Percentiles rank a stretch among this genome's conserved stretches.
These are phyloP conservation scores for Dispira parvispora DNA, from an alignment of 192 early-diverging fungal genomes.

Conservation along the genomic window DNA sequence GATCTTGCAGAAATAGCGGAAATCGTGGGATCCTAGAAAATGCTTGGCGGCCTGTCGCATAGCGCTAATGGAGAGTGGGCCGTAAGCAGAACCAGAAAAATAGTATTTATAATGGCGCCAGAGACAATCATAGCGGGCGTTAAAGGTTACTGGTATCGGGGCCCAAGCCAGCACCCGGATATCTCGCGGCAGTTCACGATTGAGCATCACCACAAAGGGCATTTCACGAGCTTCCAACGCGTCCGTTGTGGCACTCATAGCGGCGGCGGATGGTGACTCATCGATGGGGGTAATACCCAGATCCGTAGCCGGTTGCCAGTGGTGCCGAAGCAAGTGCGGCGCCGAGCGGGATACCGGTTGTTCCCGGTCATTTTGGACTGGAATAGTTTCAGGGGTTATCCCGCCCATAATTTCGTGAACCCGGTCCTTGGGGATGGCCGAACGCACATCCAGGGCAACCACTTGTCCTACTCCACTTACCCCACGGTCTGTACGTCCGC, in stretches of 20 bases:
- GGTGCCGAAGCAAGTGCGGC: background rate
- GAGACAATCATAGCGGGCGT: slow-evolving; percentile 72
- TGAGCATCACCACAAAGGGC: slow-evolving; percentile 68
- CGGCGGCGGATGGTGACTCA: background rate
- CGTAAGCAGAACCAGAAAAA: slow-evolving; percentile 37
- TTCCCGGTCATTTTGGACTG: slow-evolving; percentile 15
- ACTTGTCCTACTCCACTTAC: slow-evolving; percentile 88
- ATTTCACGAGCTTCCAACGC: slow-evolving; percentile 36
- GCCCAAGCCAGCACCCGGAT: slow-evolving; percentile 89
- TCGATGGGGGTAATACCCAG: background rate
- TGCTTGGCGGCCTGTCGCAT: slow-evolving; percentile 58
- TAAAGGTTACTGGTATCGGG: slow-evolving; percentile 54
- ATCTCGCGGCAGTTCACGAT: slow-evolving; percentile 66
- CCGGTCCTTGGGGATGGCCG: slow-evolving; percentile 18
- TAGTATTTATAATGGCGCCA: slow-evolving; percentile 85
- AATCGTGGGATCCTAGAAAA: slow-evolving; percentile 77
- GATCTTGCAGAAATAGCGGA: slow-evolving; percentile 90
- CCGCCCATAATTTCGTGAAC: background rate
- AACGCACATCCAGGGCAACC: slow-evolving; percentile 59
- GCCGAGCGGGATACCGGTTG: slow-evolving; percentile 12
- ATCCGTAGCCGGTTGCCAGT: slow-evolving; percentile 7
- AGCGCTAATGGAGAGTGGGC: slow-evolving; percentile 41
- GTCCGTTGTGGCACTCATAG: slow-evolving; percentile 3
- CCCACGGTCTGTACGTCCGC: slow-evolving; percentile 75
- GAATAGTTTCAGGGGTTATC: slow-evolving; percentile 13